Base-by-base conservation (phyloP, 441 rosid genomes). In the Populus hybrid region DNA sequence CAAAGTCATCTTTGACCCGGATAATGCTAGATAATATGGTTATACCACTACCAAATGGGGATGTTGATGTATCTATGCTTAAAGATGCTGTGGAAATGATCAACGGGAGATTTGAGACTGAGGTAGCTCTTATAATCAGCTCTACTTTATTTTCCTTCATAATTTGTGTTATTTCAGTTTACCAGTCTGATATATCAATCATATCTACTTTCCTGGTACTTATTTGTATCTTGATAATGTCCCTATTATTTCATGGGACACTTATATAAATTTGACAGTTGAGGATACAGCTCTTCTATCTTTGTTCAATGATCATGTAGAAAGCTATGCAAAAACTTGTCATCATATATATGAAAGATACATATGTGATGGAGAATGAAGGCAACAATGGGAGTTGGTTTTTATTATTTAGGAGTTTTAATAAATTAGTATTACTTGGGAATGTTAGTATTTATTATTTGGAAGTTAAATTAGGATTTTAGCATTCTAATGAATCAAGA, bases 11-110 rank as follows among this genome's bases (percentile, higher is more conserved):
- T 6, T 78, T 96, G 85, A 90, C 94, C 76, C 85, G 97, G 77
- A 91, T 94, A 87, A 94, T 92, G 98, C 85, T 94, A 86, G 98
- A 96, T 80, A 94, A 96, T 82, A 96, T 94, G 99, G 98, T 92
- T 79, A 84, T 93, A 40, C 98, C 99, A 6, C 84, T 94, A 32
- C 85, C 93, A 78, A 87, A 88, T 82, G 98, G 98, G 71, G 96
- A 94, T 74, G 83, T 93, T 67, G 94, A 94, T 80, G 91, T 90
- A 53, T 89, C 97, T 9, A 90, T 94, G 98, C 99, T 96, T 76
- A 84, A 85, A 82, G 90, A 85, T 78, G 97, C 98, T 10, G 94
- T 96, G 65, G 81, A 85, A 30, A 83, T 92, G 79, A 91, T 93
- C 77, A 79, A 87, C 38, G 90, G 96, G 50, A 90, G 84, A 86